phyloP scores from a whole-genome alignment of 805 yeast species.

The Teunomyces atbi region DNA sequence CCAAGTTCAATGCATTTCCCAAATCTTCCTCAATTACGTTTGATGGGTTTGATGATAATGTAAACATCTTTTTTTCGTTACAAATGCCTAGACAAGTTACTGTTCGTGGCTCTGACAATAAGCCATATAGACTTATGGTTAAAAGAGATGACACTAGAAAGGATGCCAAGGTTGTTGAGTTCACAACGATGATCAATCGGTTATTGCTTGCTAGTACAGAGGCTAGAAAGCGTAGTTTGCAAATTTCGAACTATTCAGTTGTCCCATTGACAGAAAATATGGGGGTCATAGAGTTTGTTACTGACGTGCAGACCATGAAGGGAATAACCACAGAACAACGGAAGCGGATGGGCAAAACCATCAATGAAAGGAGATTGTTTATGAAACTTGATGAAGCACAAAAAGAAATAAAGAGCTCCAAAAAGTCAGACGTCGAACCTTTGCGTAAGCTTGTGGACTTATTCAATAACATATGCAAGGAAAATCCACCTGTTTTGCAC shows the following conservation, averaged over 20 bases:
- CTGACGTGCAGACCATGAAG: slow-evolving; percentile 69
- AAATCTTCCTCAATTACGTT: slow-evolving; percentile 48
- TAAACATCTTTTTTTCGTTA: slow-evolving; percentile 72
- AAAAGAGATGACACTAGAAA: slow-evolving; percentile 92
- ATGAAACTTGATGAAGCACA: slow-evolving; percentile 26
- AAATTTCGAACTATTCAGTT: slow-evolving; percentile 81
- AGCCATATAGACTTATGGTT: slow-evolving; percentile 70
- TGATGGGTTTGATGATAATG: slow-evolving; percentile 62
- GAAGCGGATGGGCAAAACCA: slow-evolving; percentile 18
- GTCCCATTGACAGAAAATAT: slow-evolving; percentile 80
- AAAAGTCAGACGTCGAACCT: slow-evolving; percentile 13
- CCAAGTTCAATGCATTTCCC: slow-evolving; percentile 45
- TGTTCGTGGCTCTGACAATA: slow-evolving; percentile 75
- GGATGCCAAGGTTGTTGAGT: slow-evolving; percentile 91
- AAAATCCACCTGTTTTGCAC: slow-evolving; percentile 68
- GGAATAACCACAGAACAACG: slow-evolving; percentile 40
- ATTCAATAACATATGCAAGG: slow-evolving; percentile 26
- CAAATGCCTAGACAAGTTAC: slow-evolving; percentile 83
- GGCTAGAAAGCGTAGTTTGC: slow-evolving; percentile 67
- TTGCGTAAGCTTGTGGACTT: slow-evolving; percentile 18
- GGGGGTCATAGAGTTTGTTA: slow-evolving; percentile 92
- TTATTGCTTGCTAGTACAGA: slow-evolving; percentile 64
- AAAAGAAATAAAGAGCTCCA: slow-evolving; percentile 15
- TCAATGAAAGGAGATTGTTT: slow-evolving; percentile 24
- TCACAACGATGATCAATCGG: slow-evolving; percentile 82